Percentiles rank a stretch among this genome's conserved stretches.
Evolutionary conservation across 805 yeast genomes (phyloP).

Genomic region (Millerozyma acaciae): DNA sequence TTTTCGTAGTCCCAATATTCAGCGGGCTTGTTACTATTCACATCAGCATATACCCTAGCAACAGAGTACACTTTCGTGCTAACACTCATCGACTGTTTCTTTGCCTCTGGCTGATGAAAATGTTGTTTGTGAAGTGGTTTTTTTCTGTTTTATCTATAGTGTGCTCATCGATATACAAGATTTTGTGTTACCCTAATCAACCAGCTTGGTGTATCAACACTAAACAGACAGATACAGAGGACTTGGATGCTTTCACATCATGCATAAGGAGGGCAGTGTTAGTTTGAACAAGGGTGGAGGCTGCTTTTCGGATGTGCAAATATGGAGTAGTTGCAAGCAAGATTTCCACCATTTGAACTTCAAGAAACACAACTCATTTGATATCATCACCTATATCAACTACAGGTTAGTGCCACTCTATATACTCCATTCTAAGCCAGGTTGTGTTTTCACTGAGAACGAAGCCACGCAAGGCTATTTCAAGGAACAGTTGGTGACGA

Average conservation of each 20-base stretch:
- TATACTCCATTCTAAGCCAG: constrained; percentile 16
- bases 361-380: not conserved
- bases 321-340: constrained; percentile 13
- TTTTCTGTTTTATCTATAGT: not conserved
- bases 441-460: constrained; percentile 19
- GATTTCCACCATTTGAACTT: no score
- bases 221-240: not conserved
- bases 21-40: constrained; percentile 68
- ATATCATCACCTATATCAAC: constrained; percentile 13
- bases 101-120: not conserved
- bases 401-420: constrained; percentile 21
- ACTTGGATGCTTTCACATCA: not conserved
- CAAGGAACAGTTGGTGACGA: constrained; percentile 11
- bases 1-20: constrained; percentile 82
- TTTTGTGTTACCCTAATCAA: constrained; percentile 6
- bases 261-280: constrained; percentile 7
- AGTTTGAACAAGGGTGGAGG: constrained; percentile 6
- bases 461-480: constrained; percentile 18
- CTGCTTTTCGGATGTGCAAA: constrained; percentile 17
- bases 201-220: not conserved
- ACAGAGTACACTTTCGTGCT: constrained; percentile 46
- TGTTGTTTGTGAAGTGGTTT: not conserved
- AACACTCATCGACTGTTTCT: constrained; percentile 20
- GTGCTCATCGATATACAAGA: constrained; percentile 4
- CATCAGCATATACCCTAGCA: constrained; percentile 79